Evolutionary conservation across 2,329 filamentous ascomycete genomes (phyloP).

Genomic region (Alternaria sp.): DNA sequence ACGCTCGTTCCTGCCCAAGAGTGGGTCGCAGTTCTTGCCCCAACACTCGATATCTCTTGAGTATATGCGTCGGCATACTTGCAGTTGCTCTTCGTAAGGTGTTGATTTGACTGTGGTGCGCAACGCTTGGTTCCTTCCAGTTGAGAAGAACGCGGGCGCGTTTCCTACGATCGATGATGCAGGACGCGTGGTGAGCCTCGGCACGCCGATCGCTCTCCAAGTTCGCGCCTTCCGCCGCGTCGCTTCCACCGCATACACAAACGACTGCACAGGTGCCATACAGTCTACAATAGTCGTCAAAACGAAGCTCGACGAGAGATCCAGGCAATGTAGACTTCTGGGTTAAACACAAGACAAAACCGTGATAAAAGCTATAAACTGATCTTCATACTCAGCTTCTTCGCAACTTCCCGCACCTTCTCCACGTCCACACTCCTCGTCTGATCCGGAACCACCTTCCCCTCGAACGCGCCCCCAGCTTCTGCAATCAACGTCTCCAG

Average conservation of each 20-base stretch:
- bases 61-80: slow-evolving; percentile 21
- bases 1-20: slow-evolving; percentile 4
- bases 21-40: slow-evolving; percentile 3
- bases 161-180: neutral
- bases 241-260: neutral
- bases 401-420: neutral
- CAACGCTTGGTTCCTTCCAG: slow-evolving; percentile 3
- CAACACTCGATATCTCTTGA: neutral
- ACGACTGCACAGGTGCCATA: neutral
- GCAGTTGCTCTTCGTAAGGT: neutral
- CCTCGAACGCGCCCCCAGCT: slow-evolving; percentile 21
- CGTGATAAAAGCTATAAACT: neutral
- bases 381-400: slow-evolving; percentile 1
- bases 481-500: slow-evolving; percentile 22
- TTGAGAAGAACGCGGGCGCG: slow-evolving; percentile 1
- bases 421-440: slow-evolving; percentile 1
- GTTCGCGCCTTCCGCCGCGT: neutral
- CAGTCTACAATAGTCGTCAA: neutral
- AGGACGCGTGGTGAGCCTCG: neutral
- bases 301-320: neutral
- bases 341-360: neutral
- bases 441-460: slow-evolving; percentile 23
- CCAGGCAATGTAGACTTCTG: no score
- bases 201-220: neutral
- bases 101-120: neutral